Evolutionary conservation across 495 filamentous ascomycete species (phyloP).

Genomic region (Penicillium ucsense): DNA sequence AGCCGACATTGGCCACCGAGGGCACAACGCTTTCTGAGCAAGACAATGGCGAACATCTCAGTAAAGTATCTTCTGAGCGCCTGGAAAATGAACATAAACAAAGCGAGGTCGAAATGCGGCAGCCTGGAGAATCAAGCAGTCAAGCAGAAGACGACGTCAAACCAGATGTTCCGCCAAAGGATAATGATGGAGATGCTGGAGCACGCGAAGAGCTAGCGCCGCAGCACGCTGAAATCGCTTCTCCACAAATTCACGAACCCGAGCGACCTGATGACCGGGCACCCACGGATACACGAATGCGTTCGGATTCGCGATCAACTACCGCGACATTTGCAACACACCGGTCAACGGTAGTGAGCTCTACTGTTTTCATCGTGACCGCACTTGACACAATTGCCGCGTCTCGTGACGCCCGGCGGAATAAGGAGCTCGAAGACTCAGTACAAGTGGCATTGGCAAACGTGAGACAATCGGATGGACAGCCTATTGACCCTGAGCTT

Average conservation of each 20-base stretch:
- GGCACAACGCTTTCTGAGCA: too few species aligned
- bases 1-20: constrained; percentile 23
- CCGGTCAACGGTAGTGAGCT: constrained; percentile 62
- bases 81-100: constrained; percentile 9
- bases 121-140: constrained; percentile 1
- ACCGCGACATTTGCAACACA: constrained; percentile 42
- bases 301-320: constrained; percentile 53
- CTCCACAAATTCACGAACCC: constrained; percentile 18
- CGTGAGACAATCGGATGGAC: constrained; percentile 66
- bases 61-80: too few species aligned
- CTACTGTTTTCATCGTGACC: constrained; percentile 87
- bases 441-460: constrained; percentile 71
- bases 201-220: too few species aligned
- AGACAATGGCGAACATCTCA: too few species aligned
- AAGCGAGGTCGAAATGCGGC: constrained; percentile 8
- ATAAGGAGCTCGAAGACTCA: constrained; percentile 69
- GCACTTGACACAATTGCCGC: constrained; percentile 83
- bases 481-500: constrained; percentile 68
- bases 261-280: constrained; percentile 20
- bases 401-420: constrained; percentile 76
- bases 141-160: constrained; percentile 6
- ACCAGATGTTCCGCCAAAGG: constrained; percentile 19
- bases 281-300: constrained; percentile 23
- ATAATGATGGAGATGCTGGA: constrained; percentile 4
- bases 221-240: constrained; percentile 2